Percentiles rank a stretch among this genome's conserved stretches.
phyloP scores from a whole-genome alignment of 1,139 yeast genomes.

The Casaregolazyma suthepensis region DNA sequence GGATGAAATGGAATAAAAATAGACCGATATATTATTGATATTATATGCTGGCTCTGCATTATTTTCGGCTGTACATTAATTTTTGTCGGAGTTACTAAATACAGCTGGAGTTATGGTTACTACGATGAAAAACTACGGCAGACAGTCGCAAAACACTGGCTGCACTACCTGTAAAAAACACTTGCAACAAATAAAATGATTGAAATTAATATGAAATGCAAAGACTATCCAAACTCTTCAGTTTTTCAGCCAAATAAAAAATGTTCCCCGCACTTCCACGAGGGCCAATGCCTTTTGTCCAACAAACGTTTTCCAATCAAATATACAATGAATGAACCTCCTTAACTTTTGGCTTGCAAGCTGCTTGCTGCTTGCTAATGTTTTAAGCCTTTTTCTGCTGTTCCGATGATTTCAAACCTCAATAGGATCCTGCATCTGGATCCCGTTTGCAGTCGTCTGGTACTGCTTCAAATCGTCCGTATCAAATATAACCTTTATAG shows the following conservation, averaged over 20 bases:
- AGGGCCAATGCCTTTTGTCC: not conserved
- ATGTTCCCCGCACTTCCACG: not conserved
- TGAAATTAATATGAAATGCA: not conserved
- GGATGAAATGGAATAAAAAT: not conserved
- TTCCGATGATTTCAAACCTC: not conserved
- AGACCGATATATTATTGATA: not conserved
- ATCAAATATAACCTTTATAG: conserved; percentile 89
- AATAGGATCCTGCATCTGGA: not conserved
- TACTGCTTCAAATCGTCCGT: conserved; percentile 28
- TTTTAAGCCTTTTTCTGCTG: not conserved
- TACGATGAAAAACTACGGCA: too few relatives aligned
- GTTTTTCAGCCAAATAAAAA: not conserved
- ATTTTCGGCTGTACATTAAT: too few relatives aligned
- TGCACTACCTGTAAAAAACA: not conserved
- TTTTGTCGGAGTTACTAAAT: not conserved
- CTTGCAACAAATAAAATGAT: not conserved
- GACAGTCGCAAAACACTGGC: too few relatives aligned
- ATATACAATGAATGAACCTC: not conserved
- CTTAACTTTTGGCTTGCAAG: too few relatives aligned
- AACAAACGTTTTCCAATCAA: not conserved
- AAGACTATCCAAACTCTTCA: not conserved
- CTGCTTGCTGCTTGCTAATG: not conserved
- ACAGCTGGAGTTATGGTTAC: not conserved
- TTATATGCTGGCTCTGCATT: not conserved
- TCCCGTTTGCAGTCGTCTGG: conserved; percentile 34